phyloP scores from a whole-genome alignment of 257 asterid species.

The Anisodus acutangulus region DNA sequence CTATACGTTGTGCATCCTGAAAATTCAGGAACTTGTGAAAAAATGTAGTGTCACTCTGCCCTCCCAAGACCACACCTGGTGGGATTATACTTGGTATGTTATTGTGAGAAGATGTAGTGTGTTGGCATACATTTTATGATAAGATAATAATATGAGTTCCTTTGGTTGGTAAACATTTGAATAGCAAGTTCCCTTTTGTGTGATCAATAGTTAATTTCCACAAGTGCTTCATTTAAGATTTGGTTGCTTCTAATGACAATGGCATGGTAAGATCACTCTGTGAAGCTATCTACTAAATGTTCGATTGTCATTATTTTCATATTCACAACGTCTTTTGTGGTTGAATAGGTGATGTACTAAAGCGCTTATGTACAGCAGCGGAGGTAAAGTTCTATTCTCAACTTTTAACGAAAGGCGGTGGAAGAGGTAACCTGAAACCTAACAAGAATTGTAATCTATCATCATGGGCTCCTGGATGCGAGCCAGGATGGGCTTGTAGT shows the following conservation, averaged over 20 bases:
- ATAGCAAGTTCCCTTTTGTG: conserved; percentile 7
- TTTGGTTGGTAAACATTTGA: conserved; percentile 22
- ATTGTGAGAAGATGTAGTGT: background rate
- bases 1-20: background rate
- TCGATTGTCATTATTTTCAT: background rate
- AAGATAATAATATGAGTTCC: conserved; percentile 15
- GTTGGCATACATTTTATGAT: background rate
- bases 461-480: conserved; percentile 87
- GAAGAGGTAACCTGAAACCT: conserved; percentile 58
- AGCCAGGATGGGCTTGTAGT: conserved; percentile 98
- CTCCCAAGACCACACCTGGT: too few relatives aligned
- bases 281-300: conserved; percentile 1
- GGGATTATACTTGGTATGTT: too few relatives aligned
- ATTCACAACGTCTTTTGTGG: conserved; percentile 24
- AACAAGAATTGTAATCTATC: conserved; percentile 84
- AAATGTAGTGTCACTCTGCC: too few relatives aligned
- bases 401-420: conserved; percentile 45
- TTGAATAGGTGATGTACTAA: conserved; percentile 60
- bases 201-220: conserved; percentile 12
- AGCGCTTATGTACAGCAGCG: conserved; percentile 89
- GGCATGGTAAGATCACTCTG: conserved; percentile 12
- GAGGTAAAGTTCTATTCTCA: conserved; percentile 69
- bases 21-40: background rate
- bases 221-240: background rate
- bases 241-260: conserved; percentile 13